These are phyloP conservation scores for Pichia sp. DNA, from an alignment of 1,139 yeast genomes.

Conservation along the genomic window DNA sequence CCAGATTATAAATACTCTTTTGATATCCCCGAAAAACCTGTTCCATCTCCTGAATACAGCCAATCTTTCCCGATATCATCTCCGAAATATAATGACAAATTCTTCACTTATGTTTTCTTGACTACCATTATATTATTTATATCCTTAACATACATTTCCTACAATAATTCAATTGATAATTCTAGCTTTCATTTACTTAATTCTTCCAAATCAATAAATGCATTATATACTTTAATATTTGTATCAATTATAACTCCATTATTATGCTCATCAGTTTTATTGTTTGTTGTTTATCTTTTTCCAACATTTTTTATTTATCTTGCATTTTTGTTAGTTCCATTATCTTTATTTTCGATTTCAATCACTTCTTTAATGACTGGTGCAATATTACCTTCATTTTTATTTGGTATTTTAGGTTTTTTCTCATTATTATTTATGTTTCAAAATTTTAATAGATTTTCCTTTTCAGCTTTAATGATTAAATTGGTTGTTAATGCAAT, in stretches of 20 bases:
- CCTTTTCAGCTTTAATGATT: slow-evolving; percentile 66
- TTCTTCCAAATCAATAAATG: slow-evolving; percentile 11
- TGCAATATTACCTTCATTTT: slow-evolving; percentile 13
- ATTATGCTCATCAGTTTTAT: slow-evolving; percentile 17
- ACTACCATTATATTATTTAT: slow-evolving; percentile 28
- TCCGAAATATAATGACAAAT: slow-evolving; percentile 70
- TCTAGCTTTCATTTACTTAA: background rate
- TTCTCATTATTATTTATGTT: slow-evolving; percentile 21
- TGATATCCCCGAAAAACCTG: slow-evolving; percentile 27
- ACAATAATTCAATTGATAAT: background rate
- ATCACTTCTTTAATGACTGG: slow-evolving; percentile 21
- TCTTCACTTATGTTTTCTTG: slow-evolving; percentile 63
- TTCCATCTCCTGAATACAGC: slow-evolving; percentile 44
- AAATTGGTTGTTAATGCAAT: slow-evolving; percentile 73
- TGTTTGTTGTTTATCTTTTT: slow-evolving; percentile 21
- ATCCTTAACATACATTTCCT: slow-evolving; percentile 13
- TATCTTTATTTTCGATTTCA: slow-evolving; percentile 22
- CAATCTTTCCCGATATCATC: slow-evolving; percentile 60
- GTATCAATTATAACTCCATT: slow-evolving; percentile 21
- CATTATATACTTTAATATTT: slow-evolving; percentile 13
- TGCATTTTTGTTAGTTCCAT: slow-evolving; percentile 25
- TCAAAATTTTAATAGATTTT: slow-evolving; percentile 22
- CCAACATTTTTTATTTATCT: slow-evolving; percentile 26
- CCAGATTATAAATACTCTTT: slow-evolving; percentile 25
- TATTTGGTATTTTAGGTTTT: slow-evolving; percentile 17